phyloP scores from a whole-genome alignment of 1,139 yeast species.

The Nakaseomyces kungkrabaensis region DNA sequence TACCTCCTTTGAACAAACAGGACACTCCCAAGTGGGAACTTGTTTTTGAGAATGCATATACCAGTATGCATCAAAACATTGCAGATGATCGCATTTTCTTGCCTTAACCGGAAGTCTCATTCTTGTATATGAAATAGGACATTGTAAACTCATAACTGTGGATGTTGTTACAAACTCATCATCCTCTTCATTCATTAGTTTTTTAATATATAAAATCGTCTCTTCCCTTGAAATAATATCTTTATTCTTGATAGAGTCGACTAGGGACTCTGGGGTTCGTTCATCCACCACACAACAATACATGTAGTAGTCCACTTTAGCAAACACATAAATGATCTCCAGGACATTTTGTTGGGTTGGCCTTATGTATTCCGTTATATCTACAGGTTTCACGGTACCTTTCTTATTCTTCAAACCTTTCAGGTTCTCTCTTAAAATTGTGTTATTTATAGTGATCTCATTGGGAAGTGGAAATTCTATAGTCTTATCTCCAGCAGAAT shows the following conservation, averaged over 20 bases:
- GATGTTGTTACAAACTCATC: conserved; percentile 51
- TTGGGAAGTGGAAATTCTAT: conserved; percentile 40
- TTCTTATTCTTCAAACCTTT: conserved; percentile 50
- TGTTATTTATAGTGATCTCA: conserved; percentile 43
- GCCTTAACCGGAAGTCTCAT: conserved; percentile 55
- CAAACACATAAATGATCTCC: conserved; percentile 45
- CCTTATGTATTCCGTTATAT: conserved; percentile 40
- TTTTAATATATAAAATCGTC: conserved; percentile 36
- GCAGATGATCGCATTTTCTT: conserved; percentile 51
- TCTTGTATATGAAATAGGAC: conserved; percentile 54
- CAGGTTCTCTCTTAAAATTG: conserved; percentile 38
- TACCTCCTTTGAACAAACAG: conserved; percentile 44
- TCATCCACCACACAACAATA: conserved; percentile 47
- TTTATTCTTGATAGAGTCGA: conserved; percentile 28
- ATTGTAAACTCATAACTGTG: conserved; percentile 45
- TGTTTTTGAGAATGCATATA: conserved; percentile 54
- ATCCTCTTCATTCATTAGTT: conserved; percentile 34
- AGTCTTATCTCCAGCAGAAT: conserved; percentile 5
- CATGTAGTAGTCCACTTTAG: conserved; percentile 36
- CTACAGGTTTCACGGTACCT: conserved; percentile 61
- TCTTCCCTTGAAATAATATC: conserved; percentile 41
- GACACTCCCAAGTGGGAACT: conserved; percentile 60
- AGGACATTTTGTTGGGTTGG: conserved; percentile 34
- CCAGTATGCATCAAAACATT: conserved; percentile 59
- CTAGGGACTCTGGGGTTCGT: conserved; percentile 34